Conservation (phyloP, 345 rosid species). For the Psidium guajava region DNA sequence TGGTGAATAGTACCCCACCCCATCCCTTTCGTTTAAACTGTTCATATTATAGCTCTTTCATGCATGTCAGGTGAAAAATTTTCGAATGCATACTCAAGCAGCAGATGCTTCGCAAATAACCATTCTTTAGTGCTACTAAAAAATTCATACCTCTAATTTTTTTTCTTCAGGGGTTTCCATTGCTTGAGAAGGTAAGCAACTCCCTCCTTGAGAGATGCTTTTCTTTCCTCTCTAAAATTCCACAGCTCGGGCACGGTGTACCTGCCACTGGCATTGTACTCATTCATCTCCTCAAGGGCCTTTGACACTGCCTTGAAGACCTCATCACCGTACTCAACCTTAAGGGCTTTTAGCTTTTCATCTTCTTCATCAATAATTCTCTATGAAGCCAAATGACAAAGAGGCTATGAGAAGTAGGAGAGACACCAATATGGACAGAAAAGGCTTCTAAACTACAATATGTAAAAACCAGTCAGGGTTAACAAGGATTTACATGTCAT, state of each 20-base stretch:
- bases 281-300: slow-evolving; percentile 23
- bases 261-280: slow-evolving; percentile 41
- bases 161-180: slow-evolving; percentile 17
- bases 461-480: background rate
- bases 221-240: slow-evolving; percentile 19
- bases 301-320: slow-evolving; percentile 20
- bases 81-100: background rate
- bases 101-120: background rate
- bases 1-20: background rate
- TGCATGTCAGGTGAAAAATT: background rate
- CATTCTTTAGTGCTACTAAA: background rate
- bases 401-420: background rate
- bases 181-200: slow-evolving; percentile 6
- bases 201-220: slow-evolving; percentile 32
- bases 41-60: background rate
- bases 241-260: slow-evolving; percentile 26
- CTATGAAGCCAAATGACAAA: slow-evolving; percentile 1
- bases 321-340: slow-evolving; percentile 20
- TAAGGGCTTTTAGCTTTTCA: slow-evolving; percentile 24
- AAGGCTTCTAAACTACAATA: background rate
- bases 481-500: background rate
- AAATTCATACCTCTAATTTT: slow-evolving; percentile 4
- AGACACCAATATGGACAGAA: background rate
- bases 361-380: slow-evolving; percentile 26
- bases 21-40: background rate